A percentile compares a stretch with the other conserved stretches of the same genome.
These are phyloP conservation scores for Metschnikowia cerradonensis DNA, from an alignment of 805 yeast genomes.

Conservation along the genomic window DNA sequence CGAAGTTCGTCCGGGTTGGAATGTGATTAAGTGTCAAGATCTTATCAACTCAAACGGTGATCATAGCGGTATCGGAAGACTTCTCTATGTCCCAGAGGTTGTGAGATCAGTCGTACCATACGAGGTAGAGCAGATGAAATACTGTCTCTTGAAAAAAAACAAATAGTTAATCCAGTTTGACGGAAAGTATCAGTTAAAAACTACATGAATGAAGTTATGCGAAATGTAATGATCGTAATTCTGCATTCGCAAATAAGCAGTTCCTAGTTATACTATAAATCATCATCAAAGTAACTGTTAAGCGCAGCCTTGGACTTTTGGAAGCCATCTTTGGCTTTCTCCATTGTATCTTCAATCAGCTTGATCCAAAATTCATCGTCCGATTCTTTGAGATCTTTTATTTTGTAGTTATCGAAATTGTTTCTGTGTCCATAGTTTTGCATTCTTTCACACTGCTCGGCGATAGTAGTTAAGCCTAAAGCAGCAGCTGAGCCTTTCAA, in stretches of 20 bases:
- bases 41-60: constrained; percentile 50
- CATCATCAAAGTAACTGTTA: constrained; percentile 47
- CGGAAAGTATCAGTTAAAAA: neutral
- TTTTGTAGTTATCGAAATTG: constrained; percentile 36
- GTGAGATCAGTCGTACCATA: constrained; percentile 25
- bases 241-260: neutral
- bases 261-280: constrained; percentile 3
- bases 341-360: constrained; percentile 52
- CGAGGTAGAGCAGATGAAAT: constrained; percentile 44
- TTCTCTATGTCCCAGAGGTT: constrained; percentile 46
- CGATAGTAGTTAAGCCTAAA: constrained; percentile 76
- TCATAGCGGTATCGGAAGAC: constrained; percentile 53
- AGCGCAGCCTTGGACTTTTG: constrained; percentile 47
- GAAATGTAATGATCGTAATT: neutral
- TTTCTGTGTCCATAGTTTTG: constrained; percentile 76
- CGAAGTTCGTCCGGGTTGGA: constrained; percentile 41
- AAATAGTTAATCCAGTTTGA: neutral
- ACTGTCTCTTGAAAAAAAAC: constrained; percentile 36
- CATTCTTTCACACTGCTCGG: constrained; percentile 85
- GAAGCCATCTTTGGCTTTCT: constrained; percentile 49
- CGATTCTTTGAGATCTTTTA: constrained; percentile 11
- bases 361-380: constrained; percentile 38
- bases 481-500: constrained; percentile 95
- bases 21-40: constrained; percentile 41
- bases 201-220: neutral